phyloP scores from a whole-genome alignment of 805 yeast species.

The Candida endomychidarum region DNA sequence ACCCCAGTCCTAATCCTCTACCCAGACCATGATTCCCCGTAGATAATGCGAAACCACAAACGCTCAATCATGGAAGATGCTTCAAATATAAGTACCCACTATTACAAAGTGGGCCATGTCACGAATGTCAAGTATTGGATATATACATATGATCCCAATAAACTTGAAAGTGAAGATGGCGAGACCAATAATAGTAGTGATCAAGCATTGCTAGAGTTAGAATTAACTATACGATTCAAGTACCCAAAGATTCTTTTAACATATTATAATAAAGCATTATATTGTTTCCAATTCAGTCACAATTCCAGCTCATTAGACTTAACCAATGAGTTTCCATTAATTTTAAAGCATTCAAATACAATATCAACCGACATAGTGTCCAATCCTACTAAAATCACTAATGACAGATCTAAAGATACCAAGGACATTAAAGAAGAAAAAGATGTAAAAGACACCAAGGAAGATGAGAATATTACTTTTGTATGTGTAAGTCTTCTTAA shows the following conservation, averaged over 20 bases:
- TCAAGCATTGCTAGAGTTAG: slow-evolving; percentile 41
- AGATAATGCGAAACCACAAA: neutral
- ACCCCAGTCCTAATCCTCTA: neutral
- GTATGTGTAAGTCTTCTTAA: slow-evolving; percentile 39
- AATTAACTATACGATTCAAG: slow-evolving; percentile 33
- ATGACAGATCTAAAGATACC: slow-evolving; percentile 15
- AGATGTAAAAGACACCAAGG: slow-evolving; percentile 1
- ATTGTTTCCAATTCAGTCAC: slow-evolving; percentile 34
- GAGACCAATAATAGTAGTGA: slow-evolving; percentile 27
- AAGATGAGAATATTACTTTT: slow-evolving; percentile 28
- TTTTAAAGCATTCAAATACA: slow-evolving; percentile 21
- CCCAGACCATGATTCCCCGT: neutral
- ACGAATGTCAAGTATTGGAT: slow-evolving; percentile 28
- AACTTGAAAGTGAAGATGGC: neutral
- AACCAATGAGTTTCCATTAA: slow-evolving; percentile 25
- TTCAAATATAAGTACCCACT: slow-evolving; percentile 35
- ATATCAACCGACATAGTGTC: slow-evolving; percentile 28
- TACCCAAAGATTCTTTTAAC: slow-evolving; percentile 40
- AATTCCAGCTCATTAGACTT: slow-evolving; percentile 18
- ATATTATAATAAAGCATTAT: slow-evolving; percentile 41
- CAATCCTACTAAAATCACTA: slow-evolving; percentile 27
- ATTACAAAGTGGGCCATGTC: slow-evolving; percentile 41
- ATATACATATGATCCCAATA: slow-evolving; percentile 18
- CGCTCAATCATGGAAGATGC: slow-evolving; percentile 19
- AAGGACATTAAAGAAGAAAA: slow-evolving; percentile 13